These are phyloP conservation scores for Metarhizium rileyi DNA, from an alignment of 2,329 filamentous ascomycete species.

Conservation along the genomic window DNA sequence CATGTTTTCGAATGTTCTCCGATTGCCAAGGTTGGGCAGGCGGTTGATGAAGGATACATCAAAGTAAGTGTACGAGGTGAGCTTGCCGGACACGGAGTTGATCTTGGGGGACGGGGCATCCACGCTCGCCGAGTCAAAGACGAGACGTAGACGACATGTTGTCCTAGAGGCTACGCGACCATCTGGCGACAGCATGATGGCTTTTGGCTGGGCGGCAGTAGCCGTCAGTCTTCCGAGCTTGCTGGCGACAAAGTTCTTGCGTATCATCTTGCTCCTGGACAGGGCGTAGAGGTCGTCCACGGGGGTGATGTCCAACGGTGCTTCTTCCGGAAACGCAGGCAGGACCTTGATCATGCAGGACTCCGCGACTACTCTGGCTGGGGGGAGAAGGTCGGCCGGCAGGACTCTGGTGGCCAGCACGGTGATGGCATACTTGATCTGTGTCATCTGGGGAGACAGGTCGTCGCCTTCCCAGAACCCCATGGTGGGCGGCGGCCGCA, in stretches of 20 bases:
- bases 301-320: neutral
- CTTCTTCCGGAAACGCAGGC: conserved; percentile 1
- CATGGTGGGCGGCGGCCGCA: conserved; percentile 1
- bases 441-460: conserved; percentile 1
- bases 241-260: neutral
- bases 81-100: neutral
- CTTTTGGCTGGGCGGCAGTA: neutral
- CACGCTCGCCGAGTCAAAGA: neutral
- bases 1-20: neutral
- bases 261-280: neutral
- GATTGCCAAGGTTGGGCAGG: neutral
- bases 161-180: neutral
- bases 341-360: neutral
- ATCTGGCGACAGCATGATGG: conserved; percentile 1
- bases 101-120: neutral
- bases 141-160: neutral
- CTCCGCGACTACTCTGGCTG: neutral
- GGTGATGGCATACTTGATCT: neutral
- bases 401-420: neutral
- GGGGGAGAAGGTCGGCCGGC: neutral
- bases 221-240: neutral
- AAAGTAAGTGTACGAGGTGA: neutral
- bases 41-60: neutral
- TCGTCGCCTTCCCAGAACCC: neutral
- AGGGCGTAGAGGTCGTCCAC: neutral